Conservation (phyloP, 108 stramenopile genomes). For the Nitzschia putrida region DNA sequence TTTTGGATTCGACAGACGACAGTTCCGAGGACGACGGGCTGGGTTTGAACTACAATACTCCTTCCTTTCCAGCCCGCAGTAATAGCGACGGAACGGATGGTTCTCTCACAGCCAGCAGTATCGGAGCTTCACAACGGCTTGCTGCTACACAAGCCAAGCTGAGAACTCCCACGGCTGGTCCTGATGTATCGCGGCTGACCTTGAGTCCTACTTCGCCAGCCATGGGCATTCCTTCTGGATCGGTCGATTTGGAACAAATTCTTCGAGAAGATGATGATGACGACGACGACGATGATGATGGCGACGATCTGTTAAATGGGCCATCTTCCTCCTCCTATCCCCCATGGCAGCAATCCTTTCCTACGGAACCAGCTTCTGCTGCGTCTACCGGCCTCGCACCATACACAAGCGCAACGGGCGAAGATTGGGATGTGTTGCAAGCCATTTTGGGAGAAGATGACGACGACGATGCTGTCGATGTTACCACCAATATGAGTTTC, state of each 20-base stretch:
- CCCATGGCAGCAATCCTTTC: slow-evolving; percentile 4
- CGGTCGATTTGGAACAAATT: slow-evolving; percentile 75
- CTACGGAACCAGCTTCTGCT: slow-evolving; percentile 8
- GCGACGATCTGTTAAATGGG: neutral
- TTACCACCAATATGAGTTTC: neutral
- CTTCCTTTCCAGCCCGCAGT: neutral
- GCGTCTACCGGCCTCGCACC: neutral
- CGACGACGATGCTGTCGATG: slow-evolving; percentile 53
- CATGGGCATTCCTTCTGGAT: neutral
- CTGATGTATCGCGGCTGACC: neutral
- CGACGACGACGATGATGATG: slow-evolving; percentile 48
- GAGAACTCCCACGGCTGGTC: neutral
- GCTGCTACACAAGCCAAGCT: neutral
- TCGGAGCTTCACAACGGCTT: neutral
- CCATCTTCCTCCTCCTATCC: neutral
- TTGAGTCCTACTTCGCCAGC: neutral
- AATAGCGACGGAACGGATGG: neutral
- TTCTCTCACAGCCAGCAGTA: neutral
- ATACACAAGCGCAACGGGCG: slow-evolving; percentile 10
- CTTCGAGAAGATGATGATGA: slow-evolving; percentile 74
- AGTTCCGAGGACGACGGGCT: slow-evolving; percentile 17
- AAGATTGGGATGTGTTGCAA: slow-evolving; percentile 68
- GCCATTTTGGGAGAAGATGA: slow-evolving; percentile 69
- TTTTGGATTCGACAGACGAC: slow-evolving; percentile 49
- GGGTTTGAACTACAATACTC: neutral